Evolutionary conservation across 192 early-diverging fungal genomes (phyloP).

Genomic region (Obelidium mucronatum): DNA sequence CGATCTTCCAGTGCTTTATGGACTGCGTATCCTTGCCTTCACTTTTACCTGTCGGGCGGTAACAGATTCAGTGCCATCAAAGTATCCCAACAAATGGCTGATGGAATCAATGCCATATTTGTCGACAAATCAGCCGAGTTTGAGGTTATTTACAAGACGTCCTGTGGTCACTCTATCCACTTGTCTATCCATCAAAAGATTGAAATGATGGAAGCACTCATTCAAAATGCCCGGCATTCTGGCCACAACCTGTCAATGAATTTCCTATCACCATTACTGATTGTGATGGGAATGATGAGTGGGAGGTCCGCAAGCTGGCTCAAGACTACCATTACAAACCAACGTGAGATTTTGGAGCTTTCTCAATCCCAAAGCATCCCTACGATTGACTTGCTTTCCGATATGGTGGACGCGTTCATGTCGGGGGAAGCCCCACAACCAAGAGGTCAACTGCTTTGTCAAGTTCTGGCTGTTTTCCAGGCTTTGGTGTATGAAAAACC

Average conservation of each 20-base stretch:
- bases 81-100: constrained; percentile 5
- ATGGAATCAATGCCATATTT: not conserved
- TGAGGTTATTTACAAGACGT: constrained; percentile 20
- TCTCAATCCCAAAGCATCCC: not conserved
- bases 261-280: not conserved
- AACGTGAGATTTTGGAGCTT: constrained; percentile 12
- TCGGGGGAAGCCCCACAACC: not conserved
- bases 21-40: constrained; percentile 18
- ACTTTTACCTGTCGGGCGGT: not conserved
- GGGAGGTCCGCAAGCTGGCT: constrained; percentile 15
- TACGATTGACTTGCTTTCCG: not conserved
- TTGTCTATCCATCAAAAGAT: not conserved
- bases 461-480: not conserved
- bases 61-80: not conserved
- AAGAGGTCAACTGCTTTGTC: not conserved
- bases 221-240: constrained; percentile 31
- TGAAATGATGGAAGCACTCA: constrained; percentile 24
- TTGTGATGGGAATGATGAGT: not conserved
- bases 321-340: not conserved
- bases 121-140: constrained; percentile 7
- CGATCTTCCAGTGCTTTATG: constrained; percentile 25
- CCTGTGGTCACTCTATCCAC: constrained; percentile 1
- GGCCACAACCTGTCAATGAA: constrained; percentile 28
- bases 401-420: not conserved
- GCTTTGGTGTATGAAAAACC: constrained; percentile 19